These are phyloP conservation scores for Thymus mandschuricus DNA, from an alignment of 257 asterid genomes.

Conservation along the genomic window DNA sequence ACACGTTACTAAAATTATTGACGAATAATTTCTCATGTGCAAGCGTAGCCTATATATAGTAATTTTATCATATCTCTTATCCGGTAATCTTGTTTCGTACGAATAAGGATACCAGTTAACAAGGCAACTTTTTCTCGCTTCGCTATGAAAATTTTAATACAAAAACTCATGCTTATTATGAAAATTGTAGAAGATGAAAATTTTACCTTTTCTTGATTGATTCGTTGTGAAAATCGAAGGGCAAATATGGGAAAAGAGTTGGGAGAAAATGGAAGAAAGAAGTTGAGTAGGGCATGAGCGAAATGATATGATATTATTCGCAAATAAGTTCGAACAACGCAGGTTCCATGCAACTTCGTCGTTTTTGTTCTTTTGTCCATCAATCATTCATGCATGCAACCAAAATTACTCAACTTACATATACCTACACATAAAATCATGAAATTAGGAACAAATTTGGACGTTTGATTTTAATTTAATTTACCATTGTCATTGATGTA, in stretches of 20 bases:
- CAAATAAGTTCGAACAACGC: conserved; percentile 63
- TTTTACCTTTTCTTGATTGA: too few species aligned
- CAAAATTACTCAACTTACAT: not conserved
- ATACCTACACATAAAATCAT: too few species aligned
- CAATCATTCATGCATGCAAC: conserved; percentile 31
- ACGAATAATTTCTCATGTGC: too few species aligned
- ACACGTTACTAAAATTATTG: too few species aligned
- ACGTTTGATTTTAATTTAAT: too few species aligned
- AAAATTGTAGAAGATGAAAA: not conserved
- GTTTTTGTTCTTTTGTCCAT: conserved; percentile 58
- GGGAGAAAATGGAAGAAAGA: not conserved
- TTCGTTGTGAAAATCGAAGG: conserved; percentile 1
- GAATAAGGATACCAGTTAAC: too few species aligned
- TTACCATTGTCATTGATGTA: too few species aligned
- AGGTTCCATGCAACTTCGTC: conserved; percentile 76
- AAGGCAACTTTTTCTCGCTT: too few species aligned
- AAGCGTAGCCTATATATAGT: not conserved
- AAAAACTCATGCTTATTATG: not conserved
- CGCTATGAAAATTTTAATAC: not conserved
- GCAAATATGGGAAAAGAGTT: conserved; percentile 1
- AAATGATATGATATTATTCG: conserved; percentile 39
- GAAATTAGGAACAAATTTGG: too few species aligned
- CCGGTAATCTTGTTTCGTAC: too few species aligned
- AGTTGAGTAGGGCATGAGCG: conserved; percentile 35
- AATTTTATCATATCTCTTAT: not conserved